Percentiles rank a stretch among this genome's conserved stretches.
Evolutionary conservation across 495 filamentous ascomycete species (phyloP).

Genomic region (Penicillium desertorum): DNA sequence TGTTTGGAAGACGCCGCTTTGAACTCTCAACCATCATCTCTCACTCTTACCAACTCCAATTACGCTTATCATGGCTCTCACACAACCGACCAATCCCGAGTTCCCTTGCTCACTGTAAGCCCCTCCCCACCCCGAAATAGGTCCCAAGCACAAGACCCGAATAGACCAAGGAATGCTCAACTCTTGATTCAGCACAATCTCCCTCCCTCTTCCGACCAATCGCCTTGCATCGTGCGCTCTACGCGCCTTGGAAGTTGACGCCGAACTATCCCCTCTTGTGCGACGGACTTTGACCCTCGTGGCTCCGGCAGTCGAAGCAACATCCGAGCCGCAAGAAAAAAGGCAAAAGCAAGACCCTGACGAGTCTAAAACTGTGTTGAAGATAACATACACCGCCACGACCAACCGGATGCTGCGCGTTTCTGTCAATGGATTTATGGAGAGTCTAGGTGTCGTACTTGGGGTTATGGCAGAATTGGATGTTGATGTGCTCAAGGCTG

Average conservation of each 20-base stretch:
- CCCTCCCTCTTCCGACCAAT: conserved; percentile 78
- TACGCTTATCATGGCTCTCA: conserved; percentile 22
- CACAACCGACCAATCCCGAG: conserved; percentile 43
- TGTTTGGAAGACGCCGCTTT: background rate
- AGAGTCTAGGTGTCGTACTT: conserved; percentile 78
- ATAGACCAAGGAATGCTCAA: background rate
- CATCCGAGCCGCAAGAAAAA: conserved; percentile 28
- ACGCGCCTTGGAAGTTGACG: conserved; percentile 76
- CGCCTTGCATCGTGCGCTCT: conserved; percentile 77
- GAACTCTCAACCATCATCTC: background rate
- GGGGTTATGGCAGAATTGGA: conserved; percentile 88
- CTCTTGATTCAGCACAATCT: conserved; percentile 58
- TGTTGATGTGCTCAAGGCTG: conserved; percentile 66
- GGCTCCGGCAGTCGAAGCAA: conserved; percentile 24
- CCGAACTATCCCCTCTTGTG: conserved; percentile 83
- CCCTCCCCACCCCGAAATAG: conserved; percentile 1
- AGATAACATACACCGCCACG: conserved; percentile 78
- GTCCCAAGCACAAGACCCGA: background rate
- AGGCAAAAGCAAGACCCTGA: conserved; percentile 35
- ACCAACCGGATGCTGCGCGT: conserved; percentile 97
- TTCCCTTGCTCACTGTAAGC: conserved; percentile 74
- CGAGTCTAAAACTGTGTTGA: conserved; percentile 57
- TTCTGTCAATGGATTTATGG: conserved; percentile 97
- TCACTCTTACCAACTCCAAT: background rate
- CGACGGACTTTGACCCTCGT: conserved; percentile 64